Percentiles rank a stretch among this genome's conserved stretches.
Evolutionary conservation across 2,329 filamentous ascomycete species (phyloP).

Genomic region (Tothia fuscella): DNA sequence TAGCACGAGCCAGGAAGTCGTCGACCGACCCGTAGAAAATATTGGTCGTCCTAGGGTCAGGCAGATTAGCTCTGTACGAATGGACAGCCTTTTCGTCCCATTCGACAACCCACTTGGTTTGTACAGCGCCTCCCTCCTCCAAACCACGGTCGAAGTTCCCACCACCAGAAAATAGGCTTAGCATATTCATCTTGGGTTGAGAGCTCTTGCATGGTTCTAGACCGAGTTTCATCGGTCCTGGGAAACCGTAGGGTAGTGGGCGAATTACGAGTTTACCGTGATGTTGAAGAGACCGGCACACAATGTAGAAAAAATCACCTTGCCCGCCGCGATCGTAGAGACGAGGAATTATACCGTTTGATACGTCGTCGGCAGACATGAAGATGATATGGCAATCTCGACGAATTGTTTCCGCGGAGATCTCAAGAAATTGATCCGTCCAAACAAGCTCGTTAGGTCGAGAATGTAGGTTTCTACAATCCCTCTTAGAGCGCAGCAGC

Average conservation of each 20-base stretch:
- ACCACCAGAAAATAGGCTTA: conserved; percentile 64
- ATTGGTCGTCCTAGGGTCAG: conserved; percentile 28
- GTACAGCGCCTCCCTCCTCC: conserved; percentile 55
- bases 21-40: conserved; percentile 64
- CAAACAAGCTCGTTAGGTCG: conserved; percentile 49
- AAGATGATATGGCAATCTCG: conserved; percentile 49
- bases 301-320: conserved; percentile 54
- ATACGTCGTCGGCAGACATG: conserved; percentile 25
- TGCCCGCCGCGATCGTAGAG: conserved; percentile 56
- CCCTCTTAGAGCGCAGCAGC: conserved; percentile 35
- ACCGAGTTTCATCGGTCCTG: not conserved
- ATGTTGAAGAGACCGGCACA: not conserved
- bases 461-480: conserved; percentile 14
- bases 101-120: conserved; percentile 59
- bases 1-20: conserved; percentile 45
- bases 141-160: conserved; percentile 68
- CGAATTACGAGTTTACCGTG: not conserved
- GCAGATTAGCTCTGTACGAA: conserved; percentile 58
- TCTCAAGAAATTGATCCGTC: conserved; percentile 32
- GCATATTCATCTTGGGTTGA: not conserved
- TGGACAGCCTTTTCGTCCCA: conserved; percentile 52
- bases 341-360: conserved; percentile 32
- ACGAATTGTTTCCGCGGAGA: conserved; percentile 33
- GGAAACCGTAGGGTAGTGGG: not conserved
- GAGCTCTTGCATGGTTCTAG: not conserved